Percentiles rank a stretch among this genome's conserved stretches.
phyloP scores from a whole-genome alignment of 352 stramenopile species.

The Pythium guiyangense region DNA sequence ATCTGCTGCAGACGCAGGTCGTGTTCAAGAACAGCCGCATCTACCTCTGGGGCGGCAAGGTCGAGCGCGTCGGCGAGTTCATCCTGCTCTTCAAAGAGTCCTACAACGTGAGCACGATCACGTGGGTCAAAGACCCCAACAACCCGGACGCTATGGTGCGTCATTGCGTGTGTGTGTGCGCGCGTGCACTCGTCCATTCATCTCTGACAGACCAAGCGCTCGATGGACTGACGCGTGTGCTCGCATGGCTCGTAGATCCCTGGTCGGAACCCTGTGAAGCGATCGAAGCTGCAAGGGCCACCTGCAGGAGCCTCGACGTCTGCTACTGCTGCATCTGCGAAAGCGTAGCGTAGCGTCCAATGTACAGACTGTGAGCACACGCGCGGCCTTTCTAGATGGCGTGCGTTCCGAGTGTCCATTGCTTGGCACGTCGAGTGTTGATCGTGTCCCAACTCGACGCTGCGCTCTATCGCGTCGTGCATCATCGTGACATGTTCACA shows the following conservation, averaged over 20 bases:
- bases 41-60: constrained; percentile 76
- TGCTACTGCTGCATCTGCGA: background rate
- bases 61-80: constrained; percentile 85
- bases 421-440: too few relatives aligned
- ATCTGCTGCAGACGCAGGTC: constrained; percentile 60
- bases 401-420: too few relatives aligned
- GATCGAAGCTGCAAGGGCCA: constrained; percentile 23
- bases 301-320: background rate
- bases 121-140: constrained; percentile 77
- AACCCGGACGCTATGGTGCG: constrained; percentile 62
- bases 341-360: background rate
- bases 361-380: too few relatives aligned
- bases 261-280: constrained; percentile 52
- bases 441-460: too few relatives aligned
- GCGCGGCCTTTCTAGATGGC: too few relatives aligned
- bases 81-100: constrained; percentile 84
- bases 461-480: too few relatives aligned
- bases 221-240: background rate
- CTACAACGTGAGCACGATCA: constrained; percentile 76
- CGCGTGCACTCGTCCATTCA: background rate
- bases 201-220: background rate
- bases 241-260: constrained; percentile 31
- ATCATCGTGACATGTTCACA: too few relatives aligned
- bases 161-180: background rate
- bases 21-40: constrained; percentile 75